phyloP scores from a whole-genome alignment of 2,329 filamentous ascomycete species.

The Colletotrichum eremochloae region DNA sequence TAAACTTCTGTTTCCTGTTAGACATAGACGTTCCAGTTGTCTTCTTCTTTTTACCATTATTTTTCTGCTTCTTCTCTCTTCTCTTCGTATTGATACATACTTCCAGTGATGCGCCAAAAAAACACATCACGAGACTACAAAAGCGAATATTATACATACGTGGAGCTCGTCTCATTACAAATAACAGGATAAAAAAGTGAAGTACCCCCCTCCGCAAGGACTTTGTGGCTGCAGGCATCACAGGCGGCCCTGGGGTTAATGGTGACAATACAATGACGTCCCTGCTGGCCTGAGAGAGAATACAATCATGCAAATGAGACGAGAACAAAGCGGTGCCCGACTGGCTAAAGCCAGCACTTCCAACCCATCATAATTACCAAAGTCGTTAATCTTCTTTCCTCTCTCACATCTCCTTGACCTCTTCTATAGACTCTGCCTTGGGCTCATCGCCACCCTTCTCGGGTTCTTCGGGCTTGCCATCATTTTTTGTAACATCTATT shows the following conservation, averaged over 20 bases:
- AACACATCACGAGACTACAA: conserved; percentile 14
- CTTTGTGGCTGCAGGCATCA: neutral
- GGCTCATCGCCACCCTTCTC: conserved; percentile 45
- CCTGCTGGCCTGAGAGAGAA: neutral
- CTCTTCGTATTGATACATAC: conserved; percentile 30
- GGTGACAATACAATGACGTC: neutral
- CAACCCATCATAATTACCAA: conserved; percentile 8
- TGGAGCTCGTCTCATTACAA: conserved; percentile 35
- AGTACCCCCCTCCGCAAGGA: neutral
- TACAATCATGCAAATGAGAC: neutral
- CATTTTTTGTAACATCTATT: conserved; percentile 42
- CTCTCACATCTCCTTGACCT: conserved; percentile 24
- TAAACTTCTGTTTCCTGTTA: neutral
- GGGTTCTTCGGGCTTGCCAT: conserved; percentile 41
- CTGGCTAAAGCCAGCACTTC: neutral
- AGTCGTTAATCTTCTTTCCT: conserved; percentile 6
- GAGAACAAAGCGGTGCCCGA: neutral
- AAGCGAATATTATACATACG: conserved; percentile 34
- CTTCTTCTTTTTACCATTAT: neutral
- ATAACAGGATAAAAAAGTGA: neutral
- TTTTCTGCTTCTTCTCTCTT: too few species aligned
- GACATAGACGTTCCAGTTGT: neutral
- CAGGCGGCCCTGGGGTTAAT: neutral
- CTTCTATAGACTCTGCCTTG: conserved; percentile 15
- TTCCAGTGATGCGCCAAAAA: conserved; percentile 11